These are phyloP conservation scores for Pseudohalonectria lignicola DNA, from an alignment of 2,329 filamentous ascomycete genomes.

Conservation along the genomic window DNA sequence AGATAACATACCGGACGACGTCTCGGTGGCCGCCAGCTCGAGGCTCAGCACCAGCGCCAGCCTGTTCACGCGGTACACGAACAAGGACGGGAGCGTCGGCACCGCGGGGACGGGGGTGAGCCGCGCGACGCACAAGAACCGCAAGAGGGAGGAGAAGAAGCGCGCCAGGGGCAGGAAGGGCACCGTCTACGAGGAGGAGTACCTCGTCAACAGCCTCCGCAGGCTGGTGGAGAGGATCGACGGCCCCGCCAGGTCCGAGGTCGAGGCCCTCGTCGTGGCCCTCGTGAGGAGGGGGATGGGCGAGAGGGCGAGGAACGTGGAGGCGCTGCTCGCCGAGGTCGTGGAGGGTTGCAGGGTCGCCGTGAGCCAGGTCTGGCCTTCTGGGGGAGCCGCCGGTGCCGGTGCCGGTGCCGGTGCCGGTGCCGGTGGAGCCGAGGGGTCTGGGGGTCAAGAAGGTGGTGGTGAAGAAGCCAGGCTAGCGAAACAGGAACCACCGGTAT, in stretches of 20 bases:
- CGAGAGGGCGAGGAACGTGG: slow-evolving; percentile 71
- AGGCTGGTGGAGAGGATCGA: slow-evolving; percentile 73
- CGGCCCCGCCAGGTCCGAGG: slow-evolving; percentile 63
- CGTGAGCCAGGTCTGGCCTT: slow-evolving; percentile 54
- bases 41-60: slow-evolving; percentile 73
- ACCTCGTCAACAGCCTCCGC: slow-evolving; percentile 78
- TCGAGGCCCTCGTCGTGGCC: slow-evolving; percentile 63
- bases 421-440: slow-evolving; percentile 6
- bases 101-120: slow-evolving; percentile 65
- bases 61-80: slow-evolving; percentile 87
- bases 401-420: slow-evolving; percentile 11
- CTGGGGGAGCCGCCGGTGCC: slow-evolving; percentile 16
- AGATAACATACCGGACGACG: slow-evolving; percentile 65
- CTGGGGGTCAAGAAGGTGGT: no score
- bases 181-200: slow-evolving; percentile 96
- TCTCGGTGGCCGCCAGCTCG: slow-evolving; percentile 77
- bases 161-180: slow-evolving; percentile 90
- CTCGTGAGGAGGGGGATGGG: slow-evolving; percentile 74
- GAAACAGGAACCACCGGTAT: slow-evolving; percentile 34
- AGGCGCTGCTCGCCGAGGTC: slow-evolving; percentile 64
- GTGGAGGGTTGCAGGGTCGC: slow-evolving; percentile 56
- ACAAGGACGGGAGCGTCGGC: slow-evolving; percentile 48
- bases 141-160: slow-evolving; percentile 86
- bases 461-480: slow-evolving; percentile 30
- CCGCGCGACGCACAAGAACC: slow-evolving; percentile 77